Conservation (phyloP, 768 basidiomycete genomes). For the Boletus vermiculosoides region DNA sequence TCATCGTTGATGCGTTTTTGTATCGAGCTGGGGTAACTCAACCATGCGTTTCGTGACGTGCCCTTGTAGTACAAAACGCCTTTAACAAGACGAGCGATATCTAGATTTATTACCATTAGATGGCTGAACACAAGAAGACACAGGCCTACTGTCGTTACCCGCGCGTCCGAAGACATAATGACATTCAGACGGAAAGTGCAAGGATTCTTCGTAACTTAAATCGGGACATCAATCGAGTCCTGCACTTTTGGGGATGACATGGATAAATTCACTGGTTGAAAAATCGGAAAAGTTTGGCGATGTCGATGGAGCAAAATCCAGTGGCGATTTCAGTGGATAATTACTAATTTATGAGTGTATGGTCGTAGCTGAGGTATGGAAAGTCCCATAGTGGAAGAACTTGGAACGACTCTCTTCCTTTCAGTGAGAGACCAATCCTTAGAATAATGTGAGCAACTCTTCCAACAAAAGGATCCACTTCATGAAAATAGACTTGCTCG, state of each 20-base stretch:
- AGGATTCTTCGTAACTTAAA: not conserved
- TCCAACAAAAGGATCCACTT: no score
- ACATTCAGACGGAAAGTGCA: not conserved
- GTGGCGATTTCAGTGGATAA: not conserved
- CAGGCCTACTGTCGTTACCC: no score
- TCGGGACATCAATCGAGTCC: not conserved
- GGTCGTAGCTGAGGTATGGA: no score
- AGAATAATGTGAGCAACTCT: no score
- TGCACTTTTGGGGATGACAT: not conserved
- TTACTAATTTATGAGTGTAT: not conserved
- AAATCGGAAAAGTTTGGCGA: not conserved
- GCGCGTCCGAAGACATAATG: not conserved
- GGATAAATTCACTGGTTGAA: not conserved
- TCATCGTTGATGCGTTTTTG: not conserved
- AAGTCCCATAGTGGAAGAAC: no score
- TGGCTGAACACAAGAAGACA: not conserved
- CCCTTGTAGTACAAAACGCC: not conserved
- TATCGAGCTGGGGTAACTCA: not conserved
- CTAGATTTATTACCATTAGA: not conserved
- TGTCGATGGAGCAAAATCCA: not conserved
- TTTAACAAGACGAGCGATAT: not conserved
- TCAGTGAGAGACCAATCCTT: no score
- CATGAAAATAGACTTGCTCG: no score
- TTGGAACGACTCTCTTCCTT: no score
- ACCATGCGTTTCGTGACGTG: not conserved